These are phyloP conservation scores for Kwoniella dendrophila DNA, from an alignment of 768 basidiomycete genomes.

Conservation along the genomic window DNA sequence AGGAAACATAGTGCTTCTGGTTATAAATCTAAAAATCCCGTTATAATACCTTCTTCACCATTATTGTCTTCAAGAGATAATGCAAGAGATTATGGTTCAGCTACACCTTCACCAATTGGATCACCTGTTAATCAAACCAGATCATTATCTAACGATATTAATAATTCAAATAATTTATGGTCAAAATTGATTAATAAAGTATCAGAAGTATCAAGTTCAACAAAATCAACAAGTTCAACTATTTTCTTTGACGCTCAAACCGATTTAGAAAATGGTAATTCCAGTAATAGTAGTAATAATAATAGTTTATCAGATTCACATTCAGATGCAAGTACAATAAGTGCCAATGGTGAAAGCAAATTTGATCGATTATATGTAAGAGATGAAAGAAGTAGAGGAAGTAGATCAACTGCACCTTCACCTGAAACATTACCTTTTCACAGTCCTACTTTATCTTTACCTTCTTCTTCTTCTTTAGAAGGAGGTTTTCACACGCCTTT, in stretches of 20 bases:
- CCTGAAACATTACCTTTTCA: conserved; percentile 13
- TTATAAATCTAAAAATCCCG: no score
- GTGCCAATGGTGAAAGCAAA: not conserved
- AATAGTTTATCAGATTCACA: no score
- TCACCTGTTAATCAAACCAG: conserved; percentile 4
- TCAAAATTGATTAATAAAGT: conserved; percentile 12
- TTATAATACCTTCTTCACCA: conserved; percentile 20
- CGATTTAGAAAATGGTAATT: not conserved
- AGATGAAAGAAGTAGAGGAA: conserved; percentile 6
- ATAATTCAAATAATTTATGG: conserved; percentile 8
- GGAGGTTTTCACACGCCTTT: not conserved
- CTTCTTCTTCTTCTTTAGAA: not conserved
- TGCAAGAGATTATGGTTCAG: conserved; percentile 14
- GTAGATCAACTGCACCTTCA: conserved; percentile 17
- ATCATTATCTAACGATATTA: not conserved
- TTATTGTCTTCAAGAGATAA: conserved; percentile 7
- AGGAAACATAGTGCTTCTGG: conserved; percentile 8
- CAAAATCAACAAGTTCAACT: conserved; percentile 10
- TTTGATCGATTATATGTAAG: conserved; percentile 6
- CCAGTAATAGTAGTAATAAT: not conserved
- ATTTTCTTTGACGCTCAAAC: conserved; percentile 13
- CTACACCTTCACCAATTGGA: conserved; percentile 19
- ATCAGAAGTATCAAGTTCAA: conserved; percentile 6
- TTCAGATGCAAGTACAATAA: not conserved
- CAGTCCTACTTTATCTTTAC: not conserved